Percentiles rank a stretch among this genome's conserved stretches.
These are phyloP conservation scores for Apiospora arundinis DNA, from an alignment of 2,329 filamentous ascomycete species.

Conservation along the genomic window DNA sequence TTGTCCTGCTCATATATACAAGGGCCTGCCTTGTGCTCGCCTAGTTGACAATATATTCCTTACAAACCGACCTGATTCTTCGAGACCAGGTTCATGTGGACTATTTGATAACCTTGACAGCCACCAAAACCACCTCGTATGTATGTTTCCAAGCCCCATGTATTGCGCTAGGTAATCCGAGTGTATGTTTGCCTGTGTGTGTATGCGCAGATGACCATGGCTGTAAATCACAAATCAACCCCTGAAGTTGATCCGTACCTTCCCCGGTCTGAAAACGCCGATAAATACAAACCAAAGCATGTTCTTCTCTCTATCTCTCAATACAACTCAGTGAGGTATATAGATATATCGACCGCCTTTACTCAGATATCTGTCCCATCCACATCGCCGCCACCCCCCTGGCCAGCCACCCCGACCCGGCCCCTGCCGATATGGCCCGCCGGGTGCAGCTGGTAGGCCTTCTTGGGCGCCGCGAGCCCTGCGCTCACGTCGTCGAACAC, in stretches of 20 bases:
- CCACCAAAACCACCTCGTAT: background rate
- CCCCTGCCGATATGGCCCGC: slow-evolving; percentile 4
- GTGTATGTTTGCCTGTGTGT: background rate
- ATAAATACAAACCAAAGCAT: background rate
- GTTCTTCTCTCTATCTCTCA: background rate
- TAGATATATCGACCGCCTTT: background rate
- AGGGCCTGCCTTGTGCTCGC: background rate
- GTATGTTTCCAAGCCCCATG: background rate
- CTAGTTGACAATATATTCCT: background rate
- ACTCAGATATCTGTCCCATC: background rate
- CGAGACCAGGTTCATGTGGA: background rate
- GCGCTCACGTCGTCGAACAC: slow-evolving; percentile 36
- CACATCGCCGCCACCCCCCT: background rate
- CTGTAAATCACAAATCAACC: background rate
- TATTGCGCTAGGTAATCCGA: background rate
- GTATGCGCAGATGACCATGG: background rate
- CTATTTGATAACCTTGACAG: background rate
- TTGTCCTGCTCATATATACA: background rate
- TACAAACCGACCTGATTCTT: background rate
- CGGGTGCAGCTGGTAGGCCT: slow-evolving; percentile 28
- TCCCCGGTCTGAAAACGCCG: background rate
- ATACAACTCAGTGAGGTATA: background rate
- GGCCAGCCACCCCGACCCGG: background rate
- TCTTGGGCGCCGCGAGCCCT: slow-evolving; percentile 35
- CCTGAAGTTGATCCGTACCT: background rate